phyloP scores from a whole-genome alignment of 2,329 filamentous ascomycete species.

The Hymenotorrendiella dingleyae region DNA sequence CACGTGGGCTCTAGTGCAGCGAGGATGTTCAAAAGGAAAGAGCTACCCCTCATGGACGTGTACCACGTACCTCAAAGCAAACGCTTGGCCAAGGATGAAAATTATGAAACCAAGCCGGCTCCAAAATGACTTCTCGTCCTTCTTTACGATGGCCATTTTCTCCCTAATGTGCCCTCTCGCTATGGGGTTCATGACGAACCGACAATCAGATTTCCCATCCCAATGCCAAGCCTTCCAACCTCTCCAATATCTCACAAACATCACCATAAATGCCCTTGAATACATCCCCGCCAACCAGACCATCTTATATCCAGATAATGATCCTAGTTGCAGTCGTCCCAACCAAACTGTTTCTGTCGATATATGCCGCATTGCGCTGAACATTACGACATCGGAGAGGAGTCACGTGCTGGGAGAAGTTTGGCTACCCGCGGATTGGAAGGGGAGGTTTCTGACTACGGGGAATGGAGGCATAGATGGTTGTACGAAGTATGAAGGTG shows the following conservation, averaged over 20 bases:
- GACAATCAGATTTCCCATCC: neutral
- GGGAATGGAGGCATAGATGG: constrained; percentile 27
- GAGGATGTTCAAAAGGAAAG: too few relatives aligned
- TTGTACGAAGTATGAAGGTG: constrained; percentile 13
- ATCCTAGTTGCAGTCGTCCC: constrained; percentile 10
- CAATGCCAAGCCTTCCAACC: constrained; percentile 12
- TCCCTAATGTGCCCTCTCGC: neutral
- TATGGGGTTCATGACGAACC: neutral
- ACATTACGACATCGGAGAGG: constrained; percentile 10
- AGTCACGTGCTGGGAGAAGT: constrained; percentile 15
- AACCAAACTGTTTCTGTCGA: constrained; percentile 13
- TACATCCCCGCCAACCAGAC: constrained; percentile 9
- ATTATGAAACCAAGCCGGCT: too few relatives aligned
- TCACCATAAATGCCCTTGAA: constrained; percentile 7
- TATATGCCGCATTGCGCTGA: constrained; percentile 19
- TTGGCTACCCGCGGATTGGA: constrained; percentile 34
- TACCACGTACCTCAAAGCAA: too few relatives aligned
- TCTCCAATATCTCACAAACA: constrained; percentile 10
- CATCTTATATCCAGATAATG: constrained; percentile 8
- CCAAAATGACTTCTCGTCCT: too few relatives aligned
- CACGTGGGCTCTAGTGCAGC: too few relatives aligned
- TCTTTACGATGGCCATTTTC: neutral
- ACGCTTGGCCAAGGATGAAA: too few relatives aligned
- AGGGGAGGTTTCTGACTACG: constrained; percentile 35
- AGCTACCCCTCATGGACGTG: too few relatives aligned